A percentile compares a stretch with the other conserved stretches of the same genome.
These are phyloP conservation scores for Chlorencoelia australis DNA, from an alignment of 2,329 filamentous ascomycete genomes.

Conservation along the genomic window DNA sequence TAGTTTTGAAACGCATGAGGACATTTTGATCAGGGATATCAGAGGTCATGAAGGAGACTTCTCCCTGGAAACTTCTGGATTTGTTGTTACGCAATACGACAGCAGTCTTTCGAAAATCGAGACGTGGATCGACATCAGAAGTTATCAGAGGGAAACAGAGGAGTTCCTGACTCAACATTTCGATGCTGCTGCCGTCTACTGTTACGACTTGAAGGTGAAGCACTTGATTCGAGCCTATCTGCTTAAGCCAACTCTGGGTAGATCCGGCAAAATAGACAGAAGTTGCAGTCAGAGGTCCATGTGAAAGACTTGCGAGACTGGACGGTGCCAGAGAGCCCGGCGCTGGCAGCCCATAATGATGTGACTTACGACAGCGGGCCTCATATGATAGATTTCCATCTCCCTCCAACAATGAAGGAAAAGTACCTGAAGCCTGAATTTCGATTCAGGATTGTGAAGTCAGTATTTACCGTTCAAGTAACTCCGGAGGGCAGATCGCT, in stretches of 20 bases:
- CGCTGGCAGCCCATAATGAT: background rate
- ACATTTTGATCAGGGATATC: background rate
- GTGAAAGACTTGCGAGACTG: background rate
- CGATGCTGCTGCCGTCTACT: too few relatives aligned
- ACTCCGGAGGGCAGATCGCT: background rate
- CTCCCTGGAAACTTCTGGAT: background rate
- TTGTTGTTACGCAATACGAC: background rate
- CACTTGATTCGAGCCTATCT: too few relatives aligned
- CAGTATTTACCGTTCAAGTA: background rate
- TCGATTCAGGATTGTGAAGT: background rate
- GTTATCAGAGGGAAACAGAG: background rate
- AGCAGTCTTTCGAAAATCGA: background rate
- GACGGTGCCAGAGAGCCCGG: background rate
- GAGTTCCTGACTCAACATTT: background rate
- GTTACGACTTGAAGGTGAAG: too few relatives aligned
- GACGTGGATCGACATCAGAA: background rate
- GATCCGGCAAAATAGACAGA: too few relatives aligned
- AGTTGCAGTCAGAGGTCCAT: too few relatives aligned
- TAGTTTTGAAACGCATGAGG: background rate
- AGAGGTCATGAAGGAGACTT: background rate
- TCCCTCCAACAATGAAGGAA: background rate
- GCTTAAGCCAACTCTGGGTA: too few relatives aligned
- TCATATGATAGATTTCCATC: background rate
- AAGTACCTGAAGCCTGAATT: background rate
- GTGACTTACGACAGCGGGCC: background rate